Percentiles rank a stretch among this genome's conserved stretches.
phyloP scores from a whole-genome alignment of 345 rosid genomes.

The Hypericum androsaemum region DNA sequence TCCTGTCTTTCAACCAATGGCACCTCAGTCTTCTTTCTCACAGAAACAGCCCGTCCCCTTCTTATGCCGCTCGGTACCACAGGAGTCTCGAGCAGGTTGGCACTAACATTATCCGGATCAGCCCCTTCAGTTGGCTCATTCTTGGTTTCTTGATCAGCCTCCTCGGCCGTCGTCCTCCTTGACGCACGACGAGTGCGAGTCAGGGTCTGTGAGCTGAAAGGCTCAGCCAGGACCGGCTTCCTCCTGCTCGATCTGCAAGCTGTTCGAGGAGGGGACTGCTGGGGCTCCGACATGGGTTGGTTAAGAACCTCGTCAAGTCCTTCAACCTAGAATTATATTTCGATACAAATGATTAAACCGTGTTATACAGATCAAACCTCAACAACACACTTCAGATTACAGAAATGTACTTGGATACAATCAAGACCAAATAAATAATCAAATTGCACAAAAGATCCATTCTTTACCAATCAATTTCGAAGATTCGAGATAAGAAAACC shows the following conservation, averaged over 20 bases:
- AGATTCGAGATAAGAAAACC: no score
- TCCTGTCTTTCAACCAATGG: no score
- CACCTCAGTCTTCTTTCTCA: slow-evolving; percentile 6
- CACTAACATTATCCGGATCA: no score
- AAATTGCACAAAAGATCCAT: no score
- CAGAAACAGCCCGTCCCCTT: slow-evolving; percentile 28
- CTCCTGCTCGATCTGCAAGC: slow-evolving; percentile 42
- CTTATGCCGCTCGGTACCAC: slow-evolving; percentile 23
- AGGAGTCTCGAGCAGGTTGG: slow-evolving; percentile 25
- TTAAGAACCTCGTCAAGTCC: slow-evolving; percentile 59
- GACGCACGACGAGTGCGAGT: slow-evolving; percentile 36
- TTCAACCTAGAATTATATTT: slow-evolving; percentile 40
- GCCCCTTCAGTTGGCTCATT: background rate
- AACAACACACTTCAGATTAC: no score
- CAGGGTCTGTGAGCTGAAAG: slow-evolving; percentile 26
- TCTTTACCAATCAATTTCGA: no score
- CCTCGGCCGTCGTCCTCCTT: slow-evolving; percentile 24
- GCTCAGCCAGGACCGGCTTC: slow-evolving; percentile 27
- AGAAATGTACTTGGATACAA: no score
- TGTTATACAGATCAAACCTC: no score
- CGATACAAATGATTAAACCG: background rate
- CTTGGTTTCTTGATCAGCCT: slow-evolving; percentile 35
- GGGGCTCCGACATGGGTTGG: slow-evolving; percentile 19
- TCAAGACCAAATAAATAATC: no score
- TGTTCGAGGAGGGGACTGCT: slow-evolving; percentile 36